Conservation (phyloP, 192 early-diverging fungal genomes). For the Umbelopsis isabellina region DNA sequence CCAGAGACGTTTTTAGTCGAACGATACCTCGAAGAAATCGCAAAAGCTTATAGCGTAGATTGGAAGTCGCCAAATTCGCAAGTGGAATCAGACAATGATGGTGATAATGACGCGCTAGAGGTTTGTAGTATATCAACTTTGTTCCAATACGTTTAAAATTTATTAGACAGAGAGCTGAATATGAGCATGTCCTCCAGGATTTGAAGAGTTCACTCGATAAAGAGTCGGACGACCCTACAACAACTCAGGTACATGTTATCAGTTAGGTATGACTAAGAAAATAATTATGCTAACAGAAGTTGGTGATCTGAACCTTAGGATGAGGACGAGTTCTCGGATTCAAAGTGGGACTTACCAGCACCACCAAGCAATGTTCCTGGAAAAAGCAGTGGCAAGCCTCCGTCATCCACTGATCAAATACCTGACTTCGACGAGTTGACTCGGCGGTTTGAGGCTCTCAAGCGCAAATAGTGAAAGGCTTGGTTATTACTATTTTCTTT, state of each 20-base stretch:
- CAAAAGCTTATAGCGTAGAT: constrained; percentile 73
- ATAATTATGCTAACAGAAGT: too few relatives aligned
- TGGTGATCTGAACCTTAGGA: neutral
- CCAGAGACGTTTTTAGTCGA: constrained; percentile 80
- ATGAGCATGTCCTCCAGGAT: neutral
- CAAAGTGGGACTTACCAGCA: constrained; percentile 10
- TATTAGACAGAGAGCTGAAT: too few relatives aligned
- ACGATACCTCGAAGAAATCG: constrained; percentile 89
- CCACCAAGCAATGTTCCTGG: constrained; percentile 20
- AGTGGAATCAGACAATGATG: constrained; percentile 35
- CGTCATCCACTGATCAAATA: neutral
- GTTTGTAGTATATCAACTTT: constrained; percentile 16
- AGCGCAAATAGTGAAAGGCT: constrained; percentile 1
- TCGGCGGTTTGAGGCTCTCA: constrained; percentile 14
- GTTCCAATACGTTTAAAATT: neutral
- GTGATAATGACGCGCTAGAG: constrained; percentile 30
- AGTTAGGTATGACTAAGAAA: neutral
- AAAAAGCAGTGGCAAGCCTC: neutral
- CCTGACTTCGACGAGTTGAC: constrained; percentile 37
- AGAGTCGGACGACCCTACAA: neutral
- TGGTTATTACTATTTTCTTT: neutral
- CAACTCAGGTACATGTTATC: neutral
- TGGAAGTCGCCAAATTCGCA: constrained; percentile 63
- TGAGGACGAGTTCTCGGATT: neutral
- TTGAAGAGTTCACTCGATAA: neutral